Base-by-base conservation (phyloP, 768 basidiomycete genomes). In the Termitomyces sp. region DNA sequence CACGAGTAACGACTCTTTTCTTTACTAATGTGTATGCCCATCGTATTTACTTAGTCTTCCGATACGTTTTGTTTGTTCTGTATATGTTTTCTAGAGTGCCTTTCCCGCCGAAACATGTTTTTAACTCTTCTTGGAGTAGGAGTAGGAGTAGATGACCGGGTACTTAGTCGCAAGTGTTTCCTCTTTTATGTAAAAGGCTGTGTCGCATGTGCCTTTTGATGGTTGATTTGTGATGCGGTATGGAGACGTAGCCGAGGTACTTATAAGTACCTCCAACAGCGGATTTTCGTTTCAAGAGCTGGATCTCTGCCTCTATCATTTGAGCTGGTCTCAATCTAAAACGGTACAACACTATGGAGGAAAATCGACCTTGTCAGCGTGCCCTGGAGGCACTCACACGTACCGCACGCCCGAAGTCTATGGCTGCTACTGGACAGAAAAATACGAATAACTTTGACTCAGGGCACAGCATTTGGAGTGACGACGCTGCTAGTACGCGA, bases 321-420 rank as follows among this genome's bases (percentile, higher is more conserved):
- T 53, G 63, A 65, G 65, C 66, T 59, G 66, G 67, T 64, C 64
- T 68, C 60, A 59, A 60, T 59, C 59, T 18, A 60, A 53, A 46
- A 24, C 58, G 10, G 44, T 37, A 48, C 47, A 24, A 50, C 22
- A 34, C 5, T 32, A 67, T 67, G 65, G 50, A 59, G 49, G 61
- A 60, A 46, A 61, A 59, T 58, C 57, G 61, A 48, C 63, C 69
- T 60, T 66, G 60, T 37, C 63, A 67, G 49, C 57, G 63, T 27
- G 63, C 67, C 49, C 58, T 65, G 14, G 64, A 69, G 42, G 56
- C 61, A 31, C 63, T 68, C 29, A 66, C 58, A 16, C 61, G 63
- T 26, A 27, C 55, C 29, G 39, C n/a, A 18, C 55, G n/a, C 43
- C 58, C 58, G 43, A 62, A 51, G 32, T n/a, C 55, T 13, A 29